A percentile compares a stretch with the other conserved stretches of the same genome.
phyloP scores from a whole-genome alignment of 805 yeast genomes.

The Monosporozyma yasuniensis region DNA sequence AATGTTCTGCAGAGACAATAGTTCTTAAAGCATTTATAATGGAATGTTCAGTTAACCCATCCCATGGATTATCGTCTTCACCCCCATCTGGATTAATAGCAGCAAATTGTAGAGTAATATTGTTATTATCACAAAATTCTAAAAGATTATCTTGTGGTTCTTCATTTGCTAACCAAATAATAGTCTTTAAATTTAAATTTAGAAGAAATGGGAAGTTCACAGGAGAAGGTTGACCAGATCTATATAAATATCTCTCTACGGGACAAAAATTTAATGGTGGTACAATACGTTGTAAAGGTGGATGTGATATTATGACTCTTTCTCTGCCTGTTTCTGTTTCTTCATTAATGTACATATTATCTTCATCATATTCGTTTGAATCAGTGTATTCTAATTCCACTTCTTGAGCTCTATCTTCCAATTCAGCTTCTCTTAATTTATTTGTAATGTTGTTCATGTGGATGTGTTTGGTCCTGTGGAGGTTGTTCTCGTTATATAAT shows the following conservation, averaged over 20 bases:
- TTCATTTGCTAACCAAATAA: slow-evolving; percentile 91
- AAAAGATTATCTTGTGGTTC: slow-evolving; percentile 87
- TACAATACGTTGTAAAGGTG: slow-evolving; percentile 62
- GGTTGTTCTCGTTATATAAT: too few relatives aligned
- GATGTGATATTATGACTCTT: slow-evolving; percentile 32
- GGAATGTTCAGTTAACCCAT: slow-evolving; percentile 76
- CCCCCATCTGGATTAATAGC: slow-evolving; percentile 75
- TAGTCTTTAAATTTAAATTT: slow-evolving; percentile 64
- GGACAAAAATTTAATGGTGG: slow-evolving; percentile 96
- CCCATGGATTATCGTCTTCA: slow-evolving; percentile 81
- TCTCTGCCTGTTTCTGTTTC: slow-evolving; percentile 27
- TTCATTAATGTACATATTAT: slow-evolving; percentile 23
- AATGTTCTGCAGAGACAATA: slow-evolving; percentile 60
- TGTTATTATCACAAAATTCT: slow-evolving; percentile 66
- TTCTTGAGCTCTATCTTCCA: slow-evolving; percentile 2
- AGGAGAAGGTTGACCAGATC: slow-evolving; percentile 94
- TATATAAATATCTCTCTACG: slow-evolving; percentile 75
- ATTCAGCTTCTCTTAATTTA: background rate
- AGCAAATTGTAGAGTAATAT: slow-evolving; percentile 71
- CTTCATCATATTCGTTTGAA: slow-evolving; percentile 26
- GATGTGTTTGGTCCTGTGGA: background rate
- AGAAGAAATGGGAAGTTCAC: slow-evolving; percentile 80
- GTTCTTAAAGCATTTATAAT: slow-evolving; percentile 72
- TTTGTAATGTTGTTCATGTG: background rate
- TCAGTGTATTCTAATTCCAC: slow-evolving; percentile 10